Evolutionary conservation across 768 basidiomycete species (phyloP), one percentile per base, ranked within the genome.

Genomic region (Kwoniella dejecticola): DNA sequence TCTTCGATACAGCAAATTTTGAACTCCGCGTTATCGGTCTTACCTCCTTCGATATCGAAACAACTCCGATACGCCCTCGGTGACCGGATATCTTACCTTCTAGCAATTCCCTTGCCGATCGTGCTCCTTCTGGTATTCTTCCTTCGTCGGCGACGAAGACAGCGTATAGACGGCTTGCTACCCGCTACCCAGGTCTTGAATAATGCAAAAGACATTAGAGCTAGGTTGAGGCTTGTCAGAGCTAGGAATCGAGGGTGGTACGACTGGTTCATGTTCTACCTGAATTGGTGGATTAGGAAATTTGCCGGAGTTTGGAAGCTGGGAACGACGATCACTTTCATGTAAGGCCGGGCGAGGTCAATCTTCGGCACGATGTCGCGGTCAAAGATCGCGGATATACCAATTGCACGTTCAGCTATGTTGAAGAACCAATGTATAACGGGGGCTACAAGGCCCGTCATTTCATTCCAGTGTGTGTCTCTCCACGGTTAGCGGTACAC

Each of bases 291-390:
- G 71, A 23, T 69, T 6, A 33, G 50, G 6, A 73, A 72, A 55
- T 64, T 71, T 29, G 19, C 29, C 3, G 74, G 74, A 11, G 62
- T 76, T 4, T 76, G 71, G 74, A 62, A 60, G 33, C 46, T 76
- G 48, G 74, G 67, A 1, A 76, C 72, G 2, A 73, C 71, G 8
- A 72, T 76, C 24, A 76, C 74, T 1, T 76, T 57, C 36, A 21
- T 63, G 30, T 57, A 36, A 23, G 15, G n/a, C 10, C 24, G 8
- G 10, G n/a, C 29, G 29, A 31, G 41, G 5, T 42, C 17, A 6
- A 42, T 42, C 11, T 42, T 8, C 8, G 36, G 36, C 8, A 38
- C 36, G n/a, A n/a, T n/a, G n/a, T n/a, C n/a, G n/a, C n/a, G n/a
- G n/a, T n/a, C n/a, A n/a, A n/a, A n/a, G n/a, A n/a, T n/a, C n/a